These are phyloP conservation scores for Solanum habrochaites DNA, from an alignment of 257 asterid genomes.

Conservation along the genomic window DNA sequence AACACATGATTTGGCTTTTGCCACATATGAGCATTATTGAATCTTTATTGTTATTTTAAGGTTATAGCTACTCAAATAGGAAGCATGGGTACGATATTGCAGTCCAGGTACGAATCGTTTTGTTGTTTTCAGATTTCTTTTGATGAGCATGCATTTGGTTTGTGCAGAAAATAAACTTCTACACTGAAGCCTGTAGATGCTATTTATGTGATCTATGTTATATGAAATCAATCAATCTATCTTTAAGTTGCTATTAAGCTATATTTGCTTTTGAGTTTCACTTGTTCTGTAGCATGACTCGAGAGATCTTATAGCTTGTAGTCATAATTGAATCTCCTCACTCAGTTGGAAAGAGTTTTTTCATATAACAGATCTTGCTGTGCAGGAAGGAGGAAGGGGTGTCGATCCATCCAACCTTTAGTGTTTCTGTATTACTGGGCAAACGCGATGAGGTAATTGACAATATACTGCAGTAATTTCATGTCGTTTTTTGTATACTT, in stretches of 20 bases:
- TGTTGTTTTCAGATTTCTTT: neutral
- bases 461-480: neutral
- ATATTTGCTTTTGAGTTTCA: neutral
- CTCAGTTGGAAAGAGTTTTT: neutral
- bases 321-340: neutral
- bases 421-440: slow-evolving; percentile 61
- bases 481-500: neutral
- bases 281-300: neutral
- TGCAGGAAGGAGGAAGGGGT: slow-evolving; percentile 86
- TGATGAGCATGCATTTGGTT: neutral
- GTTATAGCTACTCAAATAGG: slow-evolving; percentile 90
- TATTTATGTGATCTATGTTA: neutral
- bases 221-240: neutral
- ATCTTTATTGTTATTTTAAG: slow-evolving; percentile 18
- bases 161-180: neutral
- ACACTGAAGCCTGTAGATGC: neutral
- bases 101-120: slow-evolving; percentile 46
- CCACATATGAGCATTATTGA: neutral
- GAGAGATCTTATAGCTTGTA: neutral
- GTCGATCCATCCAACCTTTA: slow-evolving; percentile 59
- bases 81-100: slow-evolving; percentile 89
- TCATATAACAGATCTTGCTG: neutral
- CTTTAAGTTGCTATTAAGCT: neutral
- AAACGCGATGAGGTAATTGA: slow-evolving; percentile 73
- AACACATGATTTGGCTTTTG: neutral